A percentile compares a stretch with the other conserved stretches of the same genome.
Conservation (phyloP, 2,329 filamentous ascomycete genomes). For the Pezicula neosporulosa region DNA sequence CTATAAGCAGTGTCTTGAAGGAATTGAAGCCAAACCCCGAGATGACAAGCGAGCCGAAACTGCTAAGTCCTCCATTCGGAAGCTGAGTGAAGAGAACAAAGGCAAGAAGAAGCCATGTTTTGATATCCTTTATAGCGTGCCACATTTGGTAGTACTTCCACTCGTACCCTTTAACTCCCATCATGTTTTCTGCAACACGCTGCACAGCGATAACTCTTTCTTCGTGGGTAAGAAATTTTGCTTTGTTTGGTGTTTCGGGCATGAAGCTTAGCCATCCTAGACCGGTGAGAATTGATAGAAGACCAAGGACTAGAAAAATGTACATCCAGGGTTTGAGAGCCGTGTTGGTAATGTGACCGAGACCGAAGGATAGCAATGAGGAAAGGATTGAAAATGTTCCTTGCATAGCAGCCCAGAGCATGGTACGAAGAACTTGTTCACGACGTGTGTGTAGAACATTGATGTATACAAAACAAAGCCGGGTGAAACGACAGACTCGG, state of each 20-base stretch:
- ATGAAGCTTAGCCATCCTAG: conserved; percentile 46
- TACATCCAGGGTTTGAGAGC: conserved; percentile 40
- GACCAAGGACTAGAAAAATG: conserved; percentile 47
- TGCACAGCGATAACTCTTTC: conserved; percentile 36
- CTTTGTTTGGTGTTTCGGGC: conserved; percentile 74
- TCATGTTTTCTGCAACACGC: conserved; percentile 30
- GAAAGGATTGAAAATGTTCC: not conserved
- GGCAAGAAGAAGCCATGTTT: conserved; percentile 40
- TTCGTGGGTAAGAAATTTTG: conserved; percentile 62
- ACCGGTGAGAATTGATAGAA: conserved; percentile 37
- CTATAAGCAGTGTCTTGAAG: conserved; percentile 43
- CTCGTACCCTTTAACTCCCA: conserved; percentile 35
- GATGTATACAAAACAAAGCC: conserved; percentile 31
- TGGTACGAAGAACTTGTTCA: conserved; percentile 27
- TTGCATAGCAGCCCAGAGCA: not conserved
- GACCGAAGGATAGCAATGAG: conserved; percentile 24
- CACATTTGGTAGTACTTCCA: conserved; percentile 42
- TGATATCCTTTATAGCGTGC: conserved; percentile 39
- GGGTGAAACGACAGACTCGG: conserved; percentile 28
- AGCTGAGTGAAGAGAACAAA: conserved; percentile 36
- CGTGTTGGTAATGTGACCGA: conserved; percentile 36
- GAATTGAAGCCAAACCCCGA: conserved; percentile 39
- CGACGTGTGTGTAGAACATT: conserved; percentile 26
- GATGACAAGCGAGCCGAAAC: conserved; percentile 46
- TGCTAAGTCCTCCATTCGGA: conserved; percentile 21